Conservation (phyloP, 1,139 yeast genomes). For the Hemisphaericaspora subhashii region DNA sequence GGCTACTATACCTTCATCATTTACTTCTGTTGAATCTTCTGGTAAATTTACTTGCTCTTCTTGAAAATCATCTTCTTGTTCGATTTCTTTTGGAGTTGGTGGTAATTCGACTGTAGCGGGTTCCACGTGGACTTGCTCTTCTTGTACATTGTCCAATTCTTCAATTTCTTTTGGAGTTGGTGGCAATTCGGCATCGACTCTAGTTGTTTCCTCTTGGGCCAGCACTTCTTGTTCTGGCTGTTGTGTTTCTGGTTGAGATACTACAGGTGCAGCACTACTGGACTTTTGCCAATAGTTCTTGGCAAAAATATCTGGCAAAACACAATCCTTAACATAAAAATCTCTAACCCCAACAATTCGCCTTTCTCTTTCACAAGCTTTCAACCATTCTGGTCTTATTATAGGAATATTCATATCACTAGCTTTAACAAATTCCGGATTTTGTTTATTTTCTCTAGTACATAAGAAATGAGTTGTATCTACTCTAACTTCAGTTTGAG, state of each 20-base stretch:
- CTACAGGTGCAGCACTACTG: conserved; percentile 1
- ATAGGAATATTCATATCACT: conserved; percentile 87
- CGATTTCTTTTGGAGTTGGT: conserved; percentile 13
- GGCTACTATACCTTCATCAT: conserved; percentile 3
- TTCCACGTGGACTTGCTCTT: conserved; percentile 3
- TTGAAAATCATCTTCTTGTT: conserved; percentile 10
- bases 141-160: too few species aligned
- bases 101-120: conserved; percentile 12
- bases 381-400: conserved; percentile 95
- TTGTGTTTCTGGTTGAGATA: neutral
- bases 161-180: conserved; percentile 5
- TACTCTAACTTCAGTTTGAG: conserved; percentile 71
- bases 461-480: conserved; percentile 95
- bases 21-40: too few species aligned
- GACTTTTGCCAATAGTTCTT: conserved; percentile 40
- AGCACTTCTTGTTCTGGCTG: neutral
- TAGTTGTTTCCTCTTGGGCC: neutral
- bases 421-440: conserved; percentile 73
- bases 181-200: conserved; percentile 3
- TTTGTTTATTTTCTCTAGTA: conserved; percentile 59
- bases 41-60: too few species aligned
- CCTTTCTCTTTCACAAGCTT: conserved; percentile 89
- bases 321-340: conserved; percentile 60
- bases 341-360: conserved; percentile 92
- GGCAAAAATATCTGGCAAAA: conserved; percentile 47